Percentiles rank a stretch among this genome's conserved stretches.
These are phyloP conservation scores for Hydnum rufescens DNA, from an alignment of 768 basidiomycete species.

Conservation along the genomic window DNA sequence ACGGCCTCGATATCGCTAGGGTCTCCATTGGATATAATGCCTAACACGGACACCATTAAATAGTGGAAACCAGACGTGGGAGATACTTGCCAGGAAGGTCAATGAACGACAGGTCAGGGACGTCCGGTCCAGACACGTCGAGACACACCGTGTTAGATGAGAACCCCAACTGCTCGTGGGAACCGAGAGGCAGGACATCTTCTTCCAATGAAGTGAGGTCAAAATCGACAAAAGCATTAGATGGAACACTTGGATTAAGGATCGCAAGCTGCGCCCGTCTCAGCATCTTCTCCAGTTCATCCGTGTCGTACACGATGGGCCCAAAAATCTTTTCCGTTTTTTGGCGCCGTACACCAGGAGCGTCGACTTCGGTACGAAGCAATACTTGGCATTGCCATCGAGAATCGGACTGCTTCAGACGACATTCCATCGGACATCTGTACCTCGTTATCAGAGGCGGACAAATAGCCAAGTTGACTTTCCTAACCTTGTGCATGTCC, in stretches of 20 bases:
- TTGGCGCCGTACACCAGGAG: conserved; percentile 14
- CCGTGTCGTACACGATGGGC: conserved; percentile 17
- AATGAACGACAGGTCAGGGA: conserved; percentile 16
- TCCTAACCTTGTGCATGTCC: conserved; percentile 25
- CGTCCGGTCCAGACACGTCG: conserved; percentile 25
- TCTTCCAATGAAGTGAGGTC: conserved; percentile 1
- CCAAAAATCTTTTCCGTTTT: conserved; percentile 26
- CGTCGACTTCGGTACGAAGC: conserved; percentile 25
- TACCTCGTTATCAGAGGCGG: neutral
- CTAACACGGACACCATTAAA: conserved; percentile 14
- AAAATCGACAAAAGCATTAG: conserved; percentile 8
- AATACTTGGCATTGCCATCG: conserved; percentile 21
- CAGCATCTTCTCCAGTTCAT: conserved; percentile 30
- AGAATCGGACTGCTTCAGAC: conserved; percentile 13
- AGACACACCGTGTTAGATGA: conserved; percentile 33
- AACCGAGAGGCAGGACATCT: conserved; percentile 9
- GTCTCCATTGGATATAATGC: conserved; percentile 36
- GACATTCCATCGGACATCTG: conserved; percentile 22
- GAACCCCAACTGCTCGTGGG: conserved; percentile 18
- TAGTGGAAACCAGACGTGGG: conserved; percentile 4
- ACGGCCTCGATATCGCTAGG: conserved; percentile 25
- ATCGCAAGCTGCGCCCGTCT: conserved; percentile 42
- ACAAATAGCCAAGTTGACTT: too few relatives aligned
- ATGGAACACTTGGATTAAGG: conserved; percentile 16
- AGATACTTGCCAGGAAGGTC: conserved; percentile 16